phyloP scores from a whole-genome alignment of 2,329 filamentous ascomycete species.

The Colletotrichum caudatum region DNA sequence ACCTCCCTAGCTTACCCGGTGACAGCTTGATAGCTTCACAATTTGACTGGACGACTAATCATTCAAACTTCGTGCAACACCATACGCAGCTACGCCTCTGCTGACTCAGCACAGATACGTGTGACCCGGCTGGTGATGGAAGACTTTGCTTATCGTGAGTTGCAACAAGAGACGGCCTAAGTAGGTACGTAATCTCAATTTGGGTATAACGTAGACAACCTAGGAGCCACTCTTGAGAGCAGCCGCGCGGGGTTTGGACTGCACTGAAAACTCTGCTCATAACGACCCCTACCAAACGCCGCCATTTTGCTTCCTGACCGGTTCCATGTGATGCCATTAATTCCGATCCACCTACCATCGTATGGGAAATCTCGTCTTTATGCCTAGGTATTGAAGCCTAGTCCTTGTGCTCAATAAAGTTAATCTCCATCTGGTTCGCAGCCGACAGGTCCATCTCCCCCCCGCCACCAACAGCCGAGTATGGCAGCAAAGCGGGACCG shows the following conservation, averaged over 20 bases:
- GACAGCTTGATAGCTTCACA: background rate
- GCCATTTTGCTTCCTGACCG: conserved; percentile 4
- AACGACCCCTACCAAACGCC: conserved; percentile 26
- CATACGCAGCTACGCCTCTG: background rate
- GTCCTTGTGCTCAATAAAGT: conserved; percentile 2
- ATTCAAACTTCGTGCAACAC: no score
- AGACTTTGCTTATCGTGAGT: background rate
- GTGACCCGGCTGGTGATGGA: background rate
- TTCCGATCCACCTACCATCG: background rate
- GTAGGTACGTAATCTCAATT: background rate
- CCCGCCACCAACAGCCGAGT: background rate
- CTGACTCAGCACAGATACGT: background rate
- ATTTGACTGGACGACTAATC: background rate
- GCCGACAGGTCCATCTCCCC: background rate
- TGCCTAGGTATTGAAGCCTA: background rate
- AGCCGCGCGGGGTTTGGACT: background rate
- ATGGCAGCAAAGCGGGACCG: conserved; percentile 11
- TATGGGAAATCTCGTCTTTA: background rate
- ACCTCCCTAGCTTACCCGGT: background rate
- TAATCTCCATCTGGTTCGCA: conserved; percentile 16
- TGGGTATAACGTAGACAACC: conserved; percentile 32
- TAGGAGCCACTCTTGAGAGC: background rate
- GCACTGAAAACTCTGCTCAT: background rate
- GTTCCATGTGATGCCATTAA: conserved; percentile 16
- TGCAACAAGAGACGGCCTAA: background rate